A percentile compares a stretch with the other conserved stretches of the same genome.
Evolutionary conservation across 1,284 basidiomycete species (phyloP).

Genomic region (Schizophyllum amplum): DNA sequence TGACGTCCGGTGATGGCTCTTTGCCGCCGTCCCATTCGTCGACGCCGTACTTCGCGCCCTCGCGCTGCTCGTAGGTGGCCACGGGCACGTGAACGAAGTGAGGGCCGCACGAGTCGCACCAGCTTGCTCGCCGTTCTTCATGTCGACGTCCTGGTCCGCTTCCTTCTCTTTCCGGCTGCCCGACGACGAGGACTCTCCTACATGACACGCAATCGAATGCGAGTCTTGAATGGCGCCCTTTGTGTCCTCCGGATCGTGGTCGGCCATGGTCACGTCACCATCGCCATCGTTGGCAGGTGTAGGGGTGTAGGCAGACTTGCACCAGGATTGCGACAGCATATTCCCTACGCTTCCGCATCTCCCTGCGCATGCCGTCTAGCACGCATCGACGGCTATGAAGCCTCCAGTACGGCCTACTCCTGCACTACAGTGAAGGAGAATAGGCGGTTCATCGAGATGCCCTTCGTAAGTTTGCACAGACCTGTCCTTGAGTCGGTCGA

Average conservation of each 20-base stretch:
- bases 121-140: neutral
- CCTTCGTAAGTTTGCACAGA: neutral
- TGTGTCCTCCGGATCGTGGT: too few species aligned
- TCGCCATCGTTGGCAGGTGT: neutral
- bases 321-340: neutral
- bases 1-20: neutral
- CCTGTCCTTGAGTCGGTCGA: neutral
- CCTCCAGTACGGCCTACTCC: constrained; percentile 90
- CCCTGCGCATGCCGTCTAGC: constrained; percentile 67
- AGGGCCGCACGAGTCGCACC: neutral
- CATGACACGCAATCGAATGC: neutral
- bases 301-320: neutral
- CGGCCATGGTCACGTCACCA: neutral
- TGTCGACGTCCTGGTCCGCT: neutral
- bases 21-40: neutral
- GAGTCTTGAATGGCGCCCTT: neutral
- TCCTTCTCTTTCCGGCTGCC: too few species aligned
- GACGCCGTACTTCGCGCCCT: neutral
- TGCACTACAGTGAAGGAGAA: constrained; percentile 79
- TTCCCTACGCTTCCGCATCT: constrained; percentile 32
- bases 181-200: too few species aligned
- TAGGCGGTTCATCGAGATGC: constrained; percentile 27
- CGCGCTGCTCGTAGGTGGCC: neutral
- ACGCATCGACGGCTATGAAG: constrained; percentile 87
- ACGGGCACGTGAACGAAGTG: neutral